Conservation (phyloP, 2,329 filamentous ascomycete genomes). For the Aspergillus alliaceus region DNA sequence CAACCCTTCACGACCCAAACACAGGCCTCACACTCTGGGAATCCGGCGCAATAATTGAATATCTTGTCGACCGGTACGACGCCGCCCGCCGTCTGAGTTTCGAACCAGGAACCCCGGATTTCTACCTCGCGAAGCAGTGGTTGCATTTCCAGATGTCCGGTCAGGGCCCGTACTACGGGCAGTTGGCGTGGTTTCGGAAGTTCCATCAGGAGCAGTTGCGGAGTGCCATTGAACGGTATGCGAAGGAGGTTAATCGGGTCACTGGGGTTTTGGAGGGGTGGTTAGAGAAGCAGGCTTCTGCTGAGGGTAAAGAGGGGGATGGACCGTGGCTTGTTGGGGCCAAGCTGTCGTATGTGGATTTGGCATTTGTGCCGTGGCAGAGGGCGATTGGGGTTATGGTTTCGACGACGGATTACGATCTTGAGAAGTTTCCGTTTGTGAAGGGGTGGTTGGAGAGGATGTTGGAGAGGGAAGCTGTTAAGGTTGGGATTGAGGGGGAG, state of each 20-base stretch:
- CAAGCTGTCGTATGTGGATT: conserved; percentile 44
- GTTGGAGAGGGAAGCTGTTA: background rate
- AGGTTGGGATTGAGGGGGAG: background rate
- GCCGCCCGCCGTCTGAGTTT: conserved; percentile 44
- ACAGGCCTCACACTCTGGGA: conserved; percentile 44
- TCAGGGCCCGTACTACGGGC: conserved; percentile 42
- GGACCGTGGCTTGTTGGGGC: conserved; percentile 42
- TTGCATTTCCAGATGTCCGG: conserved; percentile 44
- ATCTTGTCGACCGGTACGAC: conserved; percentile 46
- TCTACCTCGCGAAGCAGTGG: conserved; percentile 43
- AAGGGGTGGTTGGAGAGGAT: background rate
- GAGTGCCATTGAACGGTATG: conserved; percentile 49
- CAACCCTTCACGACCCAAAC: conserved; percentile 46
- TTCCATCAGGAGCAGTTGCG: conserved; percentile 46
- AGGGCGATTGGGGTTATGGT: background rate
- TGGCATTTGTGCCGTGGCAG: conserved; percentile 33
- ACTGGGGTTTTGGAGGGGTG: conserved; percentile 45
- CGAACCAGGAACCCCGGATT: conserved; percentile 29
- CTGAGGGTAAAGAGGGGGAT: conserved; percentile 28
- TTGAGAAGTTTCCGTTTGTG: background rate
- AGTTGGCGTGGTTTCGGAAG: conserved; percentile 39
- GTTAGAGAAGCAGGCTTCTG: conserved; percentile 2
- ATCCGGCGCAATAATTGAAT: conserved; percentile 18
- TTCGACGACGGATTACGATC: background rate
- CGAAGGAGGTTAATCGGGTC: conserved; percentile 49